Evolutionary conservation across 768 basidiomycete species (phyloP).

Genomic region (Lentinula raphanica): DNA sequence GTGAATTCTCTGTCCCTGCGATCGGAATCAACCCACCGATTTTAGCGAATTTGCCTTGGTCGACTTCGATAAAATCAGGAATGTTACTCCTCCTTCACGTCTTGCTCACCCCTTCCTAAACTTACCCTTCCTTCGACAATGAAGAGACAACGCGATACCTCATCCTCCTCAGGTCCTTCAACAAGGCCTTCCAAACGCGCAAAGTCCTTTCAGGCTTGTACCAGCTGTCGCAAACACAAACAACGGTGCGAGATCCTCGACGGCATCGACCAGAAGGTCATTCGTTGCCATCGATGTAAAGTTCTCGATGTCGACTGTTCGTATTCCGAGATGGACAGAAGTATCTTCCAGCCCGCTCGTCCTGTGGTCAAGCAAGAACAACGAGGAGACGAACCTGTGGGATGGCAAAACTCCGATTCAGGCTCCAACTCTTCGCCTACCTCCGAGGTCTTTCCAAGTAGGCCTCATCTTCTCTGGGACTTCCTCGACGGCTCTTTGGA

Average conservation of each 20-base stretch:
- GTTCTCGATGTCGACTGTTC: conserved; percentile 37
- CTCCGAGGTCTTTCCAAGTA: conserved; percentile 5
- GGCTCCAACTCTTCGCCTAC: not conserved
- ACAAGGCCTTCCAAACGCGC: conserved; percentile 22
- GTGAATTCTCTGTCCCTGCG: not conserved
- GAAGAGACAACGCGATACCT: not conserved
- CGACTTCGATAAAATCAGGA: not conserved
- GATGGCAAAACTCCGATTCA: not conserved
- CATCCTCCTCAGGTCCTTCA: not conserved
- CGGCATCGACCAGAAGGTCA: conserved; percentile 17
- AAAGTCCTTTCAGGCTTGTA: conserved; percentile 33
- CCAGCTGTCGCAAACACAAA: conserved; percentile 38
- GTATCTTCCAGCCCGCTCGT: conserved; percentile 2
- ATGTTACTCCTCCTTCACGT: not conserved
- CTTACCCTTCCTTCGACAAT: not conserved
- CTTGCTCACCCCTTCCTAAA: not conserved
- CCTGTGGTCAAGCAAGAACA: not conserved
- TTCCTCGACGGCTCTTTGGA: conserved; percentile 30
- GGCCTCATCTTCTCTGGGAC: conserved; percentile 25
- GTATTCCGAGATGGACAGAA: conserved; percentile 26
- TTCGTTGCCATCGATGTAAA: conserved; percentile 37
- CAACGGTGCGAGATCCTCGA: conserved; percentile 42
- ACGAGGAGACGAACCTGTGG: not conserved
- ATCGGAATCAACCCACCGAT: not conserved
- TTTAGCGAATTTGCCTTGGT: not conserved